Base-by-base conservation (phyloP, 75 land plant species). In the Sequoiadendron giganteum region DNA sequence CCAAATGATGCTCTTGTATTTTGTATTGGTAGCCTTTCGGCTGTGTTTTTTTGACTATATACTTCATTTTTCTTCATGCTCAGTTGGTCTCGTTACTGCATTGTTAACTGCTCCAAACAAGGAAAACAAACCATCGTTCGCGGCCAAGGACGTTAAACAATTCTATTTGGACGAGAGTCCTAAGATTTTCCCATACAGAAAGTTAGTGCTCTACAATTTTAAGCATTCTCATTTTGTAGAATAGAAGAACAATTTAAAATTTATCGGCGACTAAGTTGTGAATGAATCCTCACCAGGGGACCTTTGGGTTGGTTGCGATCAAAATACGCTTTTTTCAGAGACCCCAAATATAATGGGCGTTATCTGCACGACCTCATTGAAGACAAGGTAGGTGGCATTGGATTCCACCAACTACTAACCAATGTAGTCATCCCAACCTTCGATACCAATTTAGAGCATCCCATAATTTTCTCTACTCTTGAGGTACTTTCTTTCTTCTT, bases 381-480 rank as follows among this genome's bases (percentile, higher is more conserved):
- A 6, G 19, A 48, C 0, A 10, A 85, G 1, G 85, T 93, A 70
- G 90, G 90, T 5, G 83, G 90, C 48, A 38, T 32, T 2, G 88
- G 81, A 5, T 36, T 93, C 28, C 58, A 70, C 8, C 85, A 92
- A 11, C 88, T 93, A 15, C 36, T 94, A 36, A 90, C 94, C 0
- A 65, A 91, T 83, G 90, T 95, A 13, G 87, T 92, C n/a, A 89
- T 95, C 56, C 92, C 93, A 11, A 14, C 93, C 25, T 95, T 88
- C 73, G 96, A 95, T 80, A 87, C 92, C 86, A 90, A 88, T 81
- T 38, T 80, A 2, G 87, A 91, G 55, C 92, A 95, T n/a, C 96
- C 95, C 3, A 89, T 6, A 89, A 85, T 90, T 89, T 92, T 93
- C 93, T 73, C 87, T 19, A 89, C 86, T 3, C 39, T 19, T 21